Conservation (phyloP, 2,329 filamentous ascomycete genomes). For the Microascus cirrosus region DNA sequence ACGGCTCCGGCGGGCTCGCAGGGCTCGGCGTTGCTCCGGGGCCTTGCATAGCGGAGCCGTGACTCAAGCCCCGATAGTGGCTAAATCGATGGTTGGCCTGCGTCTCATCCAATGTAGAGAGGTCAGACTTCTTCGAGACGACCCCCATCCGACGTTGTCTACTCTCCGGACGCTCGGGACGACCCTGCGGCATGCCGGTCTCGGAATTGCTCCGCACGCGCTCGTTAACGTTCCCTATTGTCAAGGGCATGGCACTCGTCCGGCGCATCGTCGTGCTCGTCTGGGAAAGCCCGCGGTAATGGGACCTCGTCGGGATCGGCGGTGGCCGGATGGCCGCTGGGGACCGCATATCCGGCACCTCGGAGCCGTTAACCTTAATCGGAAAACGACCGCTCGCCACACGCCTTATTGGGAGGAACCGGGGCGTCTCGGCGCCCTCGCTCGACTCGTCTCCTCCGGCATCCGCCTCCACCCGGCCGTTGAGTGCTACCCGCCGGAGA, state of each 20-base stretch:
- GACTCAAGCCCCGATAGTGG: slow-evolving; percentile 55
- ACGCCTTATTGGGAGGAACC: slow-evolving; percentile 49
- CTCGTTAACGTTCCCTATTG: slow-evolving; percentile 60
- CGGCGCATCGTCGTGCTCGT: slow-evolving; percentile 54
- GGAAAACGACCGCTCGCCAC: slow-evolving; percentile 55
- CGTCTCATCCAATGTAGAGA: slow-evolving; percentile 52
- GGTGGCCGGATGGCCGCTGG: slow-evolving; percentile 53
- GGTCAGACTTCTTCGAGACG: slow-evolving; percentile 48
- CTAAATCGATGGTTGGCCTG: slow-evolving; percentile 54
- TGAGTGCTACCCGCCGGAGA: slow-evolving; percentile 39
- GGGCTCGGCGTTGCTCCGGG: slow-evolving; percentile 39
- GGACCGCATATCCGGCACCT: slow-evolving; percentile 56
- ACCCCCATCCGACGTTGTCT: slow-evolving; percentile 54
- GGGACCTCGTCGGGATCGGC: slow-evolving; percentile 69
- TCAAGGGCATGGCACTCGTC: slow-evolving; percentile 60
- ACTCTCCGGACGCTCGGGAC: slow-evolving; percentile 38
- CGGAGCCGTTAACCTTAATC: slow-evolving; percentile 62
- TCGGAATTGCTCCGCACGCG: slow-evolving; percentile 56
- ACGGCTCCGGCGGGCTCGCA: slow-evolving; percentile 47
- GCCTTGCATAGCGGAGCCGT: slow-evolving; percentile 57
- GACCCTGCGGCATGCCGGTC: slow-evolving; percentile 35
- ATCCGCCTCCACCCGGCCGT: slow-evolving; percentile 41
- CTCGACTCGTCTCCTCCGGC: slow-evolving; percentile 49
- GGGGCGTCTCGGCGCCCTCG: slow-evolving; percentile 71
- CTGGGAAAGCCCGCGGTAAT: slow-evolving; percentile 65